phyloP scores from a whole-genome alignment of 2,329 filamentous ascomycete genomes.

The Diaporthe citriasiana region DNA sequence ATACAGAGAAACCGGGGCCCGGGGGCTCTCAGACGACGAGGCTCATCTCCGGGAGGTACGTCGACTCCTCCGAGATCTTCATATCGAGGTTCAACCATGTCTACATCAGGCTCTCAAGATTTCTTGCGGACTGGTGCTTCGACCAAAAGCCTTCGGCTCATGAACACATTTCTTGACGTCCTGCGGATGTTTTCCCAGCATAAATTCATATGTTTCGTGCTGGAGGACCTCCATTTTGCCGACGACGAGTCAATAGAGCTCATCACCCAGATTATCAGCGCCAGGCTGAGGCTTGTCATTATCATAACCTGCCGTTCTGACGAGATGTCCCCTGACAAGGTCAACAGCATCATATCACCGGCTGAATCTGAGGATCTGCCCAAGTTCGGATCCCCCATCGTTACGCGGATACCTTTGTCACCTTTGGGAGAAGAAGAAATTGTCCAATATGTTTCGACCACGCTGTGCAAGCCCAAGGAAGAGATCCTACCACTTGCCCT shows the following conservation, averaged over 20 bases:
- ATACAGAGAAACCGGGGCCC: conserved; percentile 46
- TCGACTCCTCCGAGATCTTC: conserved; percentile 53
- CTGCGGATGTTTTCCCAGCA: conserved; percentile 84
- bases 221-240: conserved; percentile 93
- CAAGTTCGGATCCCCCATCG: conserved; percentile 63
- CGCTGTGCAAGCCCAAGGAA: conserved; percentile 80
- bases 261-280: conserved; percentile 82
- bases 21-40: conserved; percentile 57
- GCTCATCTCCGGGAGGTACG: conserved; percentile 61
- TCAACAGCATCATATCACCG: conserved; percentile 68
- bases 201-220: conserved; percentile 88
- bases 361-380: conserved; percentile 66
- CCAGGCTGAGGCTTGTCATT: conserved; percentile 84
- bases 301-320: conserved; percentile 83
- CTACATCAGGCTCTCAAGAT: conserved; percentile 69
- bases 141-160: conserved; percentile 79
- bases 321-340: conserved; percentile 69
- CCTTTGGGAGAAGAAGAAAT: conserved; percentile 86
- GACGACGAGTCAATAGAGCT: conserved; percentile 90
- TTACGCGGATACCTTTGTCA: conserved; percentile 79
- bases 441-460: conserved; percentile 84
- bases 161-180: conserved; percentile 91
- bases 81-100: conserved; percentile 54
- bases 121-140: conserved; percentile 71
- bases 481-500: conserved; percentile 84